Percentiles rank a stretch among this genome's conserved stretches.
phyloP scores from a whole-genome alignment of 208 protist species.

The Trypanosoma lewisi region DNA sequence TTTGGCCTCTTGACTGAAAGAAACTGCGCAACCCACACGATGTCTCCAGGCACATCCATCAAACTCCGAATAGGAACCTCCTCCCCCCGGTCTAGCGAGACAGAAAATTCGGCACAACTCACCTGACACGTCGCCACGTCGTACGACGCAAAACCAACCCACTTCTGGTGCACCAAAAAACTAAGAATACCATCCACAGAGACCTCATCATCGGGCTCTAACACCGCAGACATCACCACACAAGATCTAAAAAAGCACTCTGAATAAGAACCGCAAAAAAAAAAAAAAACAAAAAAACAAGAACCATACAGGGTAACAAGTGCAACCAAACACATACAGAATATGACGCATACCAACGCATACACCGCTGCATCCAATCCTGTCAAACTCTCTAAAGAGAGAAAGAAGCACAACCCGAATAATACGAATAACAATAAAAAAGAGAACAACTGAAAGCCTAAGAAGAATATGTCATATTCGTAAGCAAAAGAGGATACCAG shows the following conservation, averaged over 20 bases:
- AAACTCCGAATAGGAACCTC: conserved; percentile 15
- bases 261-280: conserved; percentile 5
- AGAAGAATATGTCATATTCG: too few relatives aligned
- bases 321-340: conserved; percentile 2
- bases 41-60: conserved; percentile 29
- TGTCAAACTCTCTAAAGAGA: background rate
- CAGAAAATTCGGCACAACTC: conserved; percentile 36
- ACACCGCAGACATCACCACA: conserved; percentile 2
- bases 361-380: background rate
- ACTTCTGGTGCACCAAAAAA: conserved; percentile 26
- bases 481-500: too few relatives aligned
- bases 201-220: conserved; percentile 12
- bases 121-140: conserved; percentile 37
- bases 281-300: conserved; percentile 18
- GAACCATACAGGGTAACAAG: background rate
- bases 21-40: conserved; percentile 27
- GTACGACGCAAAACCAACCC: conserved; percentile 35
- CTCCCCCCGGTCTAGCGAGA: background rate
- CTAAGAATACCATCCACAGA: conserved; percentile 33
- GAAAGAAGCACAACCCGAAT: background rate
- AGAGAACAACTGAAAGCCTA: too few relatives aligned
- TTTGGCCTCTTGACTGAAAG: conserved; percentile 6
- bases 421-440: conserved; percentile 5
- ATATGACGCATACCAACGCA: conserved; percentile 7
- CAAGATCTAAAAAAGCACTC: background rate